phyloP scores from a whole-genome alignment of 345 rosid genomes.

The Erodium maritimum region DNA sequence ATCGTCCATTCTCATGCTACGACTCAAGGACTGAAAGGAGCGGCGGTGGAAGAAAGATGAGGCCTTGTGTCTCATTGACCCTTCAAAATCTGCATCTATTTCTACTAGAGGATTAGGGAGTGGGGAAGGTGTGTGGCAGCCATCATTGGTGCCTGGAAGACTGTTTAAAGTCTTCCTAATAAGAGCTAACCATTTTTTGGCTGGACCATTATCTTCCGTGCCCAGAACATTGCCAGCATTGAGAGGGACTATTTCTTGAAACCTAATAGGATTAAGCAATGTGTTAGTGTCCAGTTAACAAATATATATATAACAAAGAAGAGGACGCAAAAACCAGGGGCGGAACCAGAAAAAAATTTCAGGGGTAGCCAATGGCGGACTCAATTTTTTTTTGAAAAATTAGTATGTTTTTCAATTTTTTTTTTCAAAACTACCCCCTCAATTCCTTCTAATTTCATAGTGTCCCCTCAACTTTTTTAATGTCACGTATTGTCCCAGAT shows the following conservation, averaged over 20 bases:
- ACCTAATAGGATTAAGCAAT: slow-evolving; percentile 27
- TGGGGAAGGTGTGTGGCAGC: slow-evolving; percentile 66
- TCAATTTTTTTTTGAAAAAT: too few relatives aligned
- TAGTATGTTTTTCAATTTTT: too few relatives aligned
- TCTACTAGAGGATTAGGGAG: slow-evolving; percentile 76
- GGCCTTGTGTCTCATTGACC: slow-evolving; percentile 36
- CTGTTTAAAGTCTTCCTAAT: slow-evolving; percentile 74
- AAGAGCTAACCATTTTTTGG: slow-evolving; percentile 85
- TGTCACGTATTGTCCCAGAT: too few relatives aligned
- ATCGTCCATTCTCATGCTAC: slow-evolving; percentile 56
- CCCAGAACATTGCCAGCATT: slow-evolving; percentile 98
- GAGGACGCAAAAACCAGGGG: neutral
- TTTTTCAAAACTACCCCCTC: too few relatives aligned
- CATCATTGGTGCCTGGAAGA: slow-evolving; percentile 54
- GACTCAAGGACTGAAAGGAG: slow-evolving; percentile 67
- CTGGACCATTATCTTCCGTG: slow-evolving; percentile 85
- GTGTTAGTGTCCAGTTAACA: neutral
- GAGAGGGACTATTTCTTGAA: slow-evolving; percentile 95
- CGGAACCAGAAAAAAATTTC: too few relatives aligned
- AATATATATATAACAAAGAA: neutral
- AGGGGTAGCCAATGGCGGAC: too few relatives aligned
- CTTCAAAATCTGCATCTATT: slow-evolving; percentile 78
- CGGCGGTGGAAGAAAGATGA: slow-evolving; percentile 60
- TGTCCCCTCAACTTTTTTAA: too few relatives aligned
- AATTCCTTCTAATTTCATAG: too few relatives aligned